Base-by-base conservation (phyloP, 1,284 basidiomycete genomes). In the Cryptococcus sp. region DNA sequence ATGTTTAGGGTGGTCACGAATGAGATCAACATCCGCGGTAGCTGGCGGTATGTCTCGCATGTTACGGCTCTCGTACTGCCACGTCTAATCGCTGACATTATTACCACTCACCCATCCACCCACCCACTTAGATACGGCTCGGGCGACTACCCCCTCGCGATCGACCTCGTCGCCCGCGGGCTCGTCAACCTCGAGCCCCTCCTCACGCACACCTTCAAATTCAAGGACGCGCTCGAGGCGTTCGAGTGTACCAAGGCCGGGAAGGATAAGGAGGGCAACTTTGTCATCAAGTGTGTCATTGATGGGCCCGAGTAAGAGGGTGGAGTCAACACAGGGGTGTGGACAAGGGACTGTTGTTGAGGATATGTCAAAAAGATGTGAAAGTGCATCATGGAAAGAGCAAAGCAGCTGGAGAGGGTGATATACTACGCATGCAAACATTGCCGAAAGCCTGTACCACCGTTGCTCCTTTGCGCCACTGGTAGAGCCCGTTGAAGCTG, bases 191-290 rank as follows among this genome's bases (percentile, higher is more conserved):
- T 84, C 51, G 78, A 80, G 55, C 79, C 80, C 5, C 69, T 82
- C 6, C 72, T 82, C 59, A 81, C 81, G 7, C 81, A 82, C 78
- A 83, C 91, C 84, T 82, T 80, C 73, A 66, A 77, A 48, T 82
- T 82, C 66, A 71, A 77, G 50, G 79, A 78, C 55, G 81, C 83
- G 2, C 64, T 80, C 49, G 77, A 79, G 63, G 83, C 83, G 1
- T 84, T 84, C 67, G 79, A 81, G 56, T 76, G 80, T 18, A 82
- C 80, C 33, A 78, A 80, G 54, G 72, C 68, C 24, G 92, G 93
- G 36, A 90, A 88, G 79, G 88, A 91, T 56, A 82, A 75, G 50
- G 80, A 84, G 57, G 83, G 82, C 35, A 80, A 80, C 66, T 54
- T 62, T 42, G 73, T 75, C 1, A 77, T 77, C 69, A 77, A 77